Conservation (phyloP, 108 stramenopile genomes). For the Nannochloropsis salina region DNA sequence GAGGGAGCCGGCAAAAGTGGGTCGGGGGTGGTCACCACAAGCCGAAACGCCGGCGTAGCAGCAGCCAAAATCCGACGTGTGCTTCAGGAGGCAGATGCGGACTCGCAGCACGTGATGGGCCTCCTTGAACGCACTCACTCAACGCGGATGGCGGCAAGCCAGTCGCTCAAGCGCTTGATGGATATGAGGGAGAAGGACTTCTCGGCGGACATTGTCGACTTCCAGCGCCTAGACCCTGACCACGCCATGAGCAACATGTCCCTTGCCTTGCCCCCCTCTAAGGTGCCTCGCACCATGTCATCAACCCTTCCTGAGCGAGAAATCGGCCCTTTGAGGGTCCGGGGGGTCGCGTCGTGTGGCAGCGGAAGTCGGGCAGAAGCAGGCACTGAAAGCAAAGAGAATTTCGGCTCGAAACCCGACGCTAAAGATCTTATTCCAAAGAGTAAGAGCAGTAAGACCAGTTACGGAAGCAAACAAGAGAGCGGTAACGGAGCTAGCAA, state of each 20-base stretch:
- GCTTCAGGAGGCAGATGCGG: conserved; percentile 31
- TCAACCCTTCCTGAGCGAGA: too few species aligned
- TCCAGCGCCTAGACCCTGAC: neutral
- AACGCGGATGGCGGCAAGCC: conserved; percentile 14
- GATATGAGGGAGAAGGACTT: conserved; percentile 21
- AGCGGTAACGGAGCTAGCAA: neutral
- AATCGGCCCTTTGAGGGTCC: too few species aligned
- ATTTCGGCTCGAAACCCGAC: too few species aligned
- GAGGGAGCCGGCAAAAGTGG: conserved; percentile 25
- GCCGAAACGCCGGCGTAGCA: neutral
- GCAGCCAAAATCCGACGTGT: neutral
- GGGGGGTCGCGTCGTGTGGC: too few species aligned
- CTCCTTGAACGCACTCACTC: conserved; percentile 49
- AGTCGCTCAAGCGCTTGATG: neutral
- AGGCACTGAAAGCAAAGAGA: too few species aligned
- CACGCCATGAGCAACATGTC: neutral
- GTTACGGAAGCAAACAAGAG: neutral
- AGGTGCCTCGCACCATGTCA: conserved; percentile 1
- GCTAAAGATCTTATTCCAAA: too few species aligned
- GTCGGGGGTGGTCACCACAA: neutral
- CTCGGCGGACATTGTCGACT: conserved; percentile 10
- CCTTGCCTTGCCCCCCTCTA: conserved; percentile 20
- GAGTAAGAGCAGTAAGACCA: neutral
- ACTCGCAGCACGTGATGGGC: conserved; percentile 44
- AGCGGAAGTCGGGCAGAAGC: too few species aligned